Evolutionary conservation across 2,329 filamentous ascomycete species (phyloP), one percentile per base, ranked within the genome.

Genomic region (Leptosphaerulina australis): DNA sequence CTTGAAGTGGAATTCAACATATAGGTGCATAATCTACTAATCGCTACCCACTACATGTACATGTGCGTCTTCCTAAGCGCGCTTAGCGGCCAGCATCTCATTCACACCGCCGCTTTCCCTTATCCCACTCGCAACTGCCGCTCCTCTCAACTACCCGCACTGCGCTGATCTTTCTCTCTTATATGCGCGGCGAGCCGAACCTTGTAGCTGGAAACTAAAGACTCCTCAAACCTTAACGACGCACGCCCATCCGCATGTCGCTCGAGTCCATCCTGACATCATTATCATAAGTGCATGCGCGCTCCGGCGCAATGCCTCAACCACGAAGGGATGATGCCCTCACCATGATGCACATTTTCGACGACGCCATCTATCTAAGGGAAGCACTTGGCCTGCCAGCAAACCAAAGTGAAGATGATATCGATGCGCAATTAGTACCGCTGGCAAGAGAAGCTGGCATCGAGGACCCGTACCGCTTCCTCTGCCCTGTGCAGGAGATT

Each of bases 321-420:
- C 58, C 50, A 37, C 58, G 44, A 35, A 60, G 57, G 60, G 60
- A 67, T 29, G 51, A 56, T 39, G 60, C 64, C 45, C 59, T 68
- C 35, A 59, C 51, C 39, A 63, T 62, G 5, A 64, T 63, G 25
- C 62, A 64, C 56, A 69, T 73, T 25, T 71, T 73, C 50, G 69
- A 72, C 58, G 62, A 73, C 47, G 56, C 59, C 31, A 44, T 66
- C 31, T 73, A 70, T 44, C 52, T 57, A 7, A 41, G 58, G n/a
- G 69, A 73, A 44, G 70, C 64, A 4, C 59, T 73, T 18, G 41
- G 53, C 20, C 58, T 70, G 10, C 58, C 62, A 2, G 53, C 50
- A 1, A 45, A 50, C 44, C 60, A 70, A 24, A 64, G 49, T 31
- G 70, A 73, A 43, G 68, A 72, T 45, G 58, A 67, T 14, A 20